Percentiles rank a stretch among this genome's conserved stretches.
These are phyloP conservation scores for Cadophora sp. DNA, from an alignment of 2,329 filamentous ascomycete genomes.

Conservation along the genomic window DNA sequence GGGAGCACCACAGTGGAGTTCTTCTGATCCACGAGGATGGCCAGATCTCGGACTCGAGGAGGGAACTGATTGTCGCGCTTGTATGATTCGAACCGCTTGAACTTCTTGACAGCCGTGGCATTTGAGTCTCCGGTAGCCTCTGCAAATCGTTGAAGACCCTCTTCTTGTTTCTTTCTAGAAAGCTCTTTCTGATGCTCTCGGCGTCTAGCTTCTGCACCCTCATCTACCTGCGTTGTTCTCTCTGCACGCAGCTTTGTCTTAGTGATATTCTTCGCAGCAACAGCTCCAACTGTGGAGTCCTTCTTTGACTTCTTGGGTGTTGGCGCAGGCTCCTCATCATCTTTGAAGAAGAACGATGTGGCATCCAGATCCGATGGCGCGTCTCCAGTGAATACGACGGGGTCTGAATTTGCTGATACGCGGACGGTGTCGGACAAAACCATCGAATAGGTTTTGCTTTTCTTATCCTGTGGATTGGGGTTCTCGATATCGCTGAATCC, in stretches of 20 bases:
- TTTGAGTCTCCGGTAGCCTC: slow-evolving; percentile 86
- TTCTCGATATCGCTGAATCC: slow-evolving; percentile 92
- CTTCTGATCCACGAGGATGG: slow-evolving; percentile 90
- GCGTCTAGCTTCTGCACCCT: slow-evolving; percentile 86
- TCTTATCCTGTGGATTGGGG: slow-evolving; percentile 85
- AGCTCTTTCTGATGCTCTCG: slow-evolving; percentile 93
- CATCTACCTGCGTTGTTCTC: slow-evolving; percentile 84
- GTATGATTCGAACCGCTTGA: slow-evolving; percentile 99
- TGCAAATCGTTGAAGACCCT: slow-evolving; percentile 84
- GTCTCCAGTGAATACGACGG: slow-evolving; percentile 91
- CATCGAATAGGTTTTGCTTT: slow-evolving; percentile 86
- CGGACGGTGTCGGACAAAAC: slow-evolving; percentile 93
- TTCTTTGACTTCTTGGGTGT: slow-evolving; percentile 92
- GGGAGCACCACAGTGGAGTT: slow-evolving; percentile 90
- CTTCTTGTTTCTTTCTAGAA: slow-evolving; percentile 85
- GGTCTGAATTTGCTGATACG: slow-evolving; percentile 73
- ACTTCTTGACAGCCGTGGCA: slow-evolving; percentile 94
- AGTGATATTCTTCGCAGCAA: slow-evolving; percentile 94
- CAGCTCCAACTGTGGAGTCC: slow-evolving; percentile 80
- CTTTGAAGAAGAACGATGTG: slow-evolving; percentile 98
- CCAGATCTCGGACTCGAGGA: slow-evolving; percentile 79
- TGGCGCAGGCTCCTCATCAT: slow-evolving; percentile 87
- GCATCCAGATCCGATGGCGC: slow-evolving; percentile 91
- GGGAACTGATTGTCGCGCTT: slow-evolving; percentile 97
- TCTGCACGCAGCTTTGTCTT: slow-evolving; percentile 92